These are phyloP conservation scores for Bruguiera sexangula DNA, from an alignment of 345 rosid species.

Conservation along the genomic window DNA sequence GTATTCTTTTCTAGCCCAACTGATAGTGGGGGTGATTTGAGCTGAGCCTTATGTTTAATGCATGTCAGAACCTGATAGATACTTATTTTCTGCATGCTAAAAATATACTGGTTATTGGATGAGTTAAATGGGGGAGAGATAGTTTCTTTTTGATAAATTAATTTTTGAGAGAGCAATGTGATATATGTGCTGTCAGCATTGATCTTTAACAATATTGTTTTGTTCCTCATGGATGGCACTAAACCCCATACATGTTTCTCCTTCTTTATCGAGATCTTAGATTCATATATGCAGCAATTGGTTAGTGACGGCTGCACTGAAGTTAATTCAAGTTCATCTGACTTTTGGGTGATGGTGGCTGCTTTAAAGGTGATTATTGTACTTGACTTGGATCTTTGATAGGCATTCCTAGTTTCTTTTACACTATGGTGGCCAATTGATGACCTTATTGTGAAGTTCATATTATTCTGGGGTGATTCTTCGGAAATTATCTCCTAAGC, in stretches of 20 bases:
- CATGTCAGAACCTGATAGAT: too few species aligned
- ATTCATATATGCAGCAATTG: conserved; percentile 58
- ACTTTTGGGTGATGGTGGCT: conserved; percentile 97
- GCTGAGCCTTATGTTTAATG: too few species aligned
- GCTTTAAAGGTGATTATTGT: conserved; percentile 74
- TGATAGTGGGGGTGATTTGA: too few species aligned
- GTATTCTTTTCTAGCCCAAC: too few species aligned
- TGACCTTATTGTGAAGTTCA: neutral
- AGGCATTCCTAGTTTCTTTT: neutral
- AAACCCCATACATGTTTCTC: neutral
- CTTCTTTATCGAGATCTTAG: conserved; percentile 31
- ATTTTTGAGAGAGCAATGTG: neutral
- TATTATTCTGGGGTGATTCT: neutral
- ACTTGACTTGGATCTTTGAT: conserved; percentile 11
- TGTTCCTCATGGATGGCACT: conserved; percentile 8
- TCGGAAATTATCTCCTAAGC: conserved; percentile 2
- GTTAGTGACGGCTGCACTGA: conserved; percentile 62
- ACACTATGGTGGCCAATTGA: neutral
- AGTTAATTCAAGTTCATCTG: conserved; percentile 61
- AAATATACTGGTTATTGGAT: too few species aligned
- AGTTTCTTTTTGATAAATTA: too few species aligned
- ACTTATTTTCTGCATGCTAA: too few species aligned
- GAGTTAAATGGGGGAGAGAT: too few species aligned
- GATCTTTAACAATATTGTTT: neutral
- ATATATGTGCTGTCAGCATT: neutral